Base-by-base conservation (phyloP, 1,139 yeast genomes). In the Pneumocystis wakefieldiae region DNA sequence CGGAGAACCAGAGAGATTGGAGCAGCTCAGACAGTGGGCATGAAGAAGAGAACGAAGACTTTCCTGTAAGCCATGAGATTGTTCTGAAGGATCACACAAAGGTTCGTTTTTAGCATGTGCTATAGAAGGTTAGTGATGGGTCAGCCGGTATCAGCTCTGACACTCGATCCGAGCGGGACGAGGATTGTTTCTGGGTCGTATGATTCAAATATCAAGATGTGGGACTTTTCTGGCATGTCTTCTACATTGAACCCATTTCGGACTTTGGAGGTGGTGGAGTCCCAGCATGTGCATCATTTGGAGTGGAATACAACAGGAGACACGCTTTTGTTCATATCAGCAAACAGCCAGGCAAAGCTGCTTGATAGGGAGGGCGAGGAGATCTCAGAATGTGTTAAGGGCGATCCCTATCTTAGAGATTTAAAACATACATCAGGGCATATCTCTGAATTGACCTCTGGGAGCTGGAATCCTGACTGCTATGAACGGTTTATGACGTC, bases 391-490 rank as follows among this genome's bases (percentile, higher is more conserved):
- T 74, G 66, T 60, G 69, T 67, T 4, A 67, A 71, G 1, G 78
- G 78, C 5, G 78, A 75, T 60, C 73, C 73, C 72, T 75, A 75
- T 64, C 67, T 75, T 15, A 72, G 73, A 35, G 77, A 75, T 63
- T 69, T 74, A 72, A 71, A 70, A 63, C 73, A 74, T 65, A 75
- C 78, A 1, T 71, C 70, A 60, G 78, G 78, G 7, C 78, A 75
- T 67, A 68, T 70, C 1, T 73, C 76, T 1, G 75, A 71, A 59
- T 67, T 75, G 19, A 69, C 75, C 0, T 63, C 69, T 24, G 77
- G 72, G 1, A 66, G 67, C n/a, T 75, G 77, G 77, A 68, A 70
- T 55, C 74, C 74, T 1, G 60, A 63, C 4, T 65, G 63, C 48
- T 58, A 61, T 2, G 57, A 65, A 8, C 66, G 60, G 32, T 75